These are phyloP conservation scores for Neofusicoccum laricinum DNA, from an alignment of 2,329 filamentous ascomycete genomes.

Conservation along the genomic window DNA sequence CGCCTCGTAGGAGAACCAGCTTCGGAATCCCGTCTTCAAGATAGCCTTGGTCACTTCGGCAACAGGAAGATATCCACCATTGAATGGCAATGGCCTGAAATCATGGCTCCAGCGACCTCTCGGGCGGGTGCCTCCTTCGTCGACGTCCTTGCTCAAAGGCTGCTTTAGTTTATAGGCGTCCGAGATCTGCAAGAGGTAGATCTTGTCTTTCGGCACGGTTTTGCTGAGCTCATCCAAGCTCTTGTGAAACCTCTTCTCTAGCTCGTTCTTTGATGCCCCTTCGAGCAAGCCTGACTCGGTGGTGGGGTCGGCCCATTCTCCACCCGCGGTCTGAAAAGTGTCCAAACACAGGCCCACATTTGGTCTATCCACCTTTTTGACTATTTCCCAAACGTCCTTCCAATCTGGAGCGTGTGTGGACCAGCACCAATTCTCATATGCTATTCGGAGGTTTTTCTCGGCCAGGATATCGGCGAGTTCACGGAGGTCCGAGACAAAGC, in stretches of 20 bases:
- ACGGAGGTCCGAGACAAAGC: constrained; percentile 60
- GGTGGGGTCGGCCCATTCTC: constrained; percentile 71
- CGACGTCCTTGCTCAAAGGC: constrained; percentile 51
- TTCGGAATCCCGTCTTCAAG: constrained; percentile 63
- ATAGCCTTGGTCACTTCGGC: constrained; percentile 64
- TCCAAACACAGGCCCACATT: constrained; percentile 76
- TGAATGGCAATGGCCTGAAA: constrained; percentile 65
- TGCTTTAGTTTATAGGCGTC: constrained; percentile 66
- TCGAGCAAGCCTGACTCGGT: constrained; percentile 60
- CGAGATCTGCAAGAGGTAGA: constrained; percentile 71
- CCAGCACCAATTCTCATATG: constrained; percentile 85
- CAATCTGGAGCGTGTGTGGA: constrained; percentile 66
- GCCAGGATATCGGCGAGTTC: constrained; percentile 63
- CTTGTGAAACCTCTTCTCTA: constrained; percentile 50
- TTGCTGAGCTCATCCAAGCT: constrained; percentile 57
- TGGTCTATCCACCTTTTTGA: constrained; percentile 57
- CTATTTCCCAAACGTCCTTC: constrained; percentile 68
- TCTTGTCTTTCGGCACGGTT: constrained; percentile 65
- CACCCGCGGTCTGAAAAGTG: constrained; percentile 71
- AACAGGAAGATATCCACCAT: constrained; percentile 69
- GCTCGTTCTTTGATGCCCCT: constrained; percentile 41
- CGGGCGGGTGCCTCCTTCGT: constrained; percentile 56
- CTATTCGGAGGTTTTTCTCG: constrained; percentile 57
- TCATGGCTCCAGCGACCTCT: constrained; percentile 69
- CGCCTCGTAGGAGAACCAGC: constrained; percentile 68